Base-by-base conservation (phyloP, 306 rosid species). In the Rosa persica region DNA sequence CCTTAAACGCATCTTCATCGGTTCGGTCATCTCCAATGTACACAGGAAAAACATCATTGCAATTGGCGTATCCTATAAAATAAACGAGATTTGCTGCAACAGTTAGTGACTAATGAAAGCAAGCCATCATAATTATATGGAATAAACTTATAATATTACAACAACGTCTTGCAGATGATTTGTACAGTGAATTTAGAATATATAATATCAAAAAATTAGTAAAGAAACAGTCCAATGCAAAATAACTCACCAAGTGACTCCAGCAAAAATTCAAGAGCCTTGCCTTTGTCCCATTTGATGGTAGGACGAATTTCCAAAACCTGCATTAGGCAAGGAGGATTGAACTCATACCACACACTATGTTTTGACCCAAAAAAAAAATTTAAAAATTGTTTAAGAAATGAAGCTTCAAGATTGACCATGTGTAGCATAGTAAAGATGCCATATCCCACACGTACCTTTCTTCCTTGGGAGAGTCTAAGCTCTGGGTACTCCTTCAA, bases 1-100 rank as follows among this genome's bases (percentile, higher is more conserved):
- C 98, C 97, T 92, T 92, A 80, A 94, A 94, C 69, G 98, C 98
- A 87, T 94, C 98, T 84, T 94, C 98, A 72, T 94, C 98, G 13
- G 98, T 88, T 72, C 87, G 89, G 79, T 94, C 98, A 87, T 94
- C 98, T 11, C 98, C 98, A 81, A 94, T 94, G 64, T 94, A 94
- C 46, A 94, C 88, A 46, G 98, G 97, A 68, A 92, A 92, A 64
- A 94, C 98, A 77, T 94, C 86, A 19, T 81, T 57, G 70, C 90
- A 90, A 78, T 90, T 90, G 87, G 90, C 93, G 81, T 85, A 91
- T 81, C 98, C 98, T 95, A 80, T 81, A 44, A 42, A 17, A 42
- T 71, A 74, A 83, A 84, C 81, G 68, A 80, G 80, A 79, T 43
- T 70, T 43, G 68, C 75, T 61, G 84, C 25, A 83, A 42, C 79